Conservation (phyloP, 2,329 filamentous ascomycete species). For the Penicillium sp. region DNA sequence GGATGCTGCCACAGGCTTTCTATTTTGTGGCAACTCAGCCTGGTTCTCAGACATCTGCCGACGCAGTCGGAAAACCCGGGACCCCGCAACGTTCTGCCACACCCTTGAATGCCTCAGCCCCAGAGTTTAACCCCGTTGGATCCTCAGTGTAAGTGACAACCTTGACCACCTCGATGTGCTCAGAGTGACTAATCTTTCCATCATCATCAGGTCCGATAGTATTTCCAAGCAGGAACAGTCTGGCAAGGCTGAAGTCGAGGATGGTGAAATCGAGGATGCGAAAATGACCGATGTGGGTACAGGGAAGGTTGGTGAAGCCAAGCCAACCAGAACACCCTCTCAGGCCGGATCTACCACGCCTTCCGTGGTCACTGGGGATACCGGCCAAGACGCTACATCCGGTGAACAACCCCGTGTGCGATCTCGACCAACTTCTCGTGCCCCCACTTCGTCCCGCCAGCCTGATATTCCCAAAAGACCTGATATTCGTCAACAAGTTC, state of each 20-base stretch:
- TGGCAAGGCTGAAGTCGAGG: conserved; percentile 35
- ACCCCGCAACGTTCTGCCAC: conserved; percentile 28
- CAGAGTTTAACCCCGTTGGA: conserved; percentile 34
- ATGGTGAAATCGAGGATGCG: conserved; percentile 41
- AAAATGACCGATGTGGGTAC: conserved; percentile 33
- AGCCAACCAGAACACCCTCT: conserved; percentile 7
- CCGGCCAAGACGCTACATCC: conserved; percentile 1
- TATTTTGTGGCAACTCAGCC: conserved; percentile 26
- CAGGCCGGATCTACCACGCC: conserved; percentile 7
- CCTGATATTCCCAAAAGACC: conserved; percentile 32
- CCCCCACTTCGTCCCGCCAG: conserved; percentile 24
- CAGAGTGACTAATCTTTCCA: conserved; percentile 16
- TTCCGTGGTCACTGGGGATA: conserved; percentile 9
- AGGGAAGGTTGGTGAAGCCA: conserved; percentile 14
- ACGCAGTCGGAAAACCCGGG: conserved; percentile 22
- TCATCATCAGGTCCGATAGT: conserved; percentile 24
- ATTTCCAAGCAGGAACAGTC: conserved; percentile 17
- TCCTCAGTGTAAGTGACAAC: conserved; percentile 29
- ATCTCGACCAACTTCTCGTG: conserved; percentile 23
- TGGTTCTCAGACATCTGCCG: conserved; percentile 18
- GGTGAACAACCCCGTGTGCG: conserved; percentile 14
- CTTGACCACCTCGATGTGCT: background rate
- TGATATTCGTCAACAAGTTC: conserved; percentile 31
- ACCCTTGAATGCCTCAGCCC: conserved; percentile 34
- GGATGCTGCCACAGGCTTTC: conserved; percentile 43